Evolutionary conservation across 108 stramenopile species (phyloP).

Genomic region (Thalassiosira profunda): DNA sequence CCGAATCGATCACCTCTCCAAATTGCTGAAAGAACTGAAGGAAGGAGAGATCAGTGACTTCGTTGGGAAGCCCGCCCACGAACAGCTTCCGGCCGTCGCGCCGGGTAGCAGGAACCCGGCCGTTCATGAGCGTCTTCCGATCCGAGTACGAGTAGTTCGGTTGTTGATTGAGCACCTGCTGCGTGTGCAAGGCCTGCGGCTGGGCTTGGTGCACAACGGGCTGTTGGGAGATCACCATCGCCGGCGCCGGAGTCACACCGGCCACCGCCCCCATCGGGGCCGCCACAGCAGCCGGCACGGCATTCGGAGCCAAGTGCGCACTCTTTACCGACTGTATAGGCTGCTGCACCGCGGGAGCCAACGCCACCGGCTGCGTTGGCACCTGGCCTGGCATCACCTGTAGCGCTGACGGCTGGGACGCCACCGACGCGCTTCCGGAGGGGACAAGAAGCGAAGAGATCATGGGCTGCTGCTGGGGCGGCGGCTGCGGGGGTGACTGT

Average conservation of each 20-base stretch:
- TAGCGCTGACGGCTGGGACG: no score
- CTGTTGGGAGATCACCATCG: background rate
- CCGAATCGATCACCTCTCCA: conserved; percentile 68
- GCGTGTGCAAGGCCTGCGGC: background rate
- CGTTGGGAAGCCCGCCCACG: conserved; percentile 72
- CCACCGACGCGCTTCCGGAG: no score
- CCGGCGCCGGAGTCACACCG: background rate
- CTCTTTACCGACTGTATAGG: no score
- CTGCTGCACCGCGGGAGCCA: no score
- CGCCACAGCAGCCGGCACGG: no score
- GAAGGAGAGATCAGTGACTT: conserved; percentile 73
- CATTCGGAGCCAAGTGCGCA: no score
- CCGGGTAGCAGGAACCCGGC: conserved; percentile 52
- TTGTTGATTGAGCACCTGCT: background rate
- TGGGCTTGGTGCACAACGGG: background rate
- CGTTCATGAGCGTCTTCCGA: conserved; percentile 4
- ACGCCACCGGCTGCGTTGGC: no score
- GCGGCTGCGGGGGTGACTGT: no score
- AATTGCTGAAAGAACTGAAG: conserved; percentile 74
- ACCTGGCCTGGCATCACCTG: no score
- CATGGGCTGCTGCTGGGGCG: no score
- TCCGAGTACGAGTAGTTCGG: background rate
- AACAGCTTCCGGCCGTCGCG: conserved; percentile 78
- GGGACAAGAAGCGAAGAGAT: no score
- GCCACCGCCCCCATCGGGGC: no score